Base-by-base conservation (phyloP, 768 basidiomycete species). In the Mrakia blollopis region DNA sequence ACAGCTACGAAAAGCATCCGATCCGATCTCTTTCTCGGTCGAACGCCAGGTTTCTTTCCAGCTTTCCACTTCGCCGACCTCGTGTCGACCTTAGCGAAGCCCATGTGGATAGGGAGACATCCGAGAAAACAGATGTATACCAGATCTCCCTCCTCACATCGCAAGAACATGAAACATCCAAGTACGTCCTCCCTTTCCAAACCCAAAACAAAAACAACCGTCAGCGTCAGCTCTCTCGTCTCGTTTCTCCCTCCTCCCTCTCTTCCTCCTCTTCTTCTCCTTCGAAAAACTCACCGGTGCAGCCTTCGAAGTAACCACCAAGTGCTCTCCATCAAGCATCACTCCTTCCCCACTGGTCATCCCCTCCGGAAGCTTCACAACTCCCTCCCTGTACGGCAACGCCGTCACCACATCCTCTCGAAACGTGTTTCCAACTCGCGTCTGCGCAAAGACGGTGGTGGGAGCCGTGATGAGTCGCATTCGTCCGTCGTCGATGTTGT, bases 341-440 rank as follows among this genome's bases (percentile, higher is more conserved):
- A 68, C 65, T n/a, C 65, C 65, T 3, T 37, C 35, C 1, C 39
- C 14, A 16, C 37, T 41, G 21, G 18, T n/a, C 65, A 68, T 3
- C 3, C 65, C 65, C 35, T n/a, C 37, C 2, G 35, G 35, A 23
- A 68, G 65, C 25, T 35, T 35, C 37, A 68, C 65, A 18, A 39
- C 35, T 41, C 65, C 65, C 25, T 68, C 65, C 65, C 65, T 16
- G 25, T 44, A 68, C 16, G 65, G 65, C 35, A 68, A n/a, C 7
- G 18, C 7, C 25, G 35, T 68, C 65, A n/a, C 6, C 4, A 68
- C 65, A 7, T 39, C 37, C 65, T 68, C 39, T 37, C 9, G 8
- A 25, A 68, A 68, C 1, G 39, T 37, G 9, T 23, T 1, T 4
- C 39, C 30, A 0, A 7, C 62, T 7, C 35, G 11, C 18, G 30